A percentile compares a stretch with the other conserved stretches of the same genome.
phyloP scores from a whole-genome alignment of 1,284 basidiomycete species.

The Leccinum griseonigrum region DNA sequence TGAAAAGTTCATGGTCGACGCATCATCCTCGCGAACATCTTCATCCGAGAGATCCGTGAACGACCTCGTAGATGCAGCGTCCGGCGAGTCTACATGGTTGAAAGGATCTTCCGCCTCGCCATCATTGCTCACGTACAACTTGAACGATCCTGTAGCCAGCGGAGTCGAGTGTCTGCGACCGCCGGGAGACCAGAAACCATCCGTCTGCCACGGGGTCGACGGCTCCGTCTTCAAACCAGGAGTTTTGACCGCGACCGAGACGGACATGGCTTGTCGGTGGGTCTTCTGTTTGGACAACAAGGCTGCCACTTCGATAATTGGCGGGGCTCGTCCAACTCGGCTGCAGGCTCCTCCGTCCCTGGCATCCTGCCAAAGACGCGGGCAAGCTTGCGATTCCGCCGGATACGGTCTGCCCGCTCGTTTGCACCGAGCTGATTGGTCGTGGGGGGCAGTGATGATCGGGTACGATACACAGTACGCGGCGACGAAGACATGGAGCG shows the following conservation, averaged over 20 bases:
- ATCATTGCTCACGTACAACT: slow-evolving; percentile 25
- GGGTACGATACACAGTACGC: slow-evolving; percentile 15
- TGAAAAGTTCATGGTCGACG: slow-evolving; percentile 14
- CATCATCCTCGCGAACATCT: slow-evolving; percentile 33
- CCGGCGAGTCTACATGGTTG: slow-evolving; percentile 10
- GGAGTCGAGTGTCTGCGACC: slow-evolving; percentile 55
- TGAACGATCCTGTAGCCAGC: slow-evolving; percentile 36
- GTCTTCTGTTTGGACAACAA: slow-evolving; percentile 31
- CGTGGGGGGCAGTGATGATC: slow-evolving; percentile 45
- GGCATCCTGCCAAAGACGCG: slow-evolving; percentile 73
- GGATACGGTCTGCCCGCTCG: slow-evolving; percentile 69
- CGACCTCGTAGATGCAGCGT: slow-evolving; percentile 42
- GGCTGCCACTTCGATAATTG: slow-evolving; percentile 19
- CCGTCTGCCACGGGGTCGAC: slow-evolving; percentile 26
- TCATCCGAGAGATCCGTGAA: slow-evolving; percentile 72
- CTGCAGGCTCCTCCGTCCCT: slow-evolving; percentile 35
- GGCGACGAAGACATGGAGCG: slow-evolving; percentile 30
- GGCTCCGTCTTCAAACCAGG: slow-evolving; percentile 24
- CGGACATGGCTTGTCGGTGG: slow-evolving; percentile 42
- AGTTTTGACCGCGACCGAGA: slow-evolving; percentile 32
- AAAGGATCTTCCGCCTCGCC: slow-evolving; percentile 3
- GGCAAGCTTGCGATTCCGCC: slow-evolving; percentile 73
- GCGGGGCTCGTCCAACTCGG: slow-evolving; percentile 29
- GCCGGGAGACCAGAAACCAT: slow-evolving; percentile 18
- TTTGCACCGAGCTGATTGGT: slow-evolving; percentile 64